Evolutionary conservation across 305 asterid species (phyloP), one percentile per base, ranked within the genome.

Genomic region (Fraxinus angustifolia): DNA sequence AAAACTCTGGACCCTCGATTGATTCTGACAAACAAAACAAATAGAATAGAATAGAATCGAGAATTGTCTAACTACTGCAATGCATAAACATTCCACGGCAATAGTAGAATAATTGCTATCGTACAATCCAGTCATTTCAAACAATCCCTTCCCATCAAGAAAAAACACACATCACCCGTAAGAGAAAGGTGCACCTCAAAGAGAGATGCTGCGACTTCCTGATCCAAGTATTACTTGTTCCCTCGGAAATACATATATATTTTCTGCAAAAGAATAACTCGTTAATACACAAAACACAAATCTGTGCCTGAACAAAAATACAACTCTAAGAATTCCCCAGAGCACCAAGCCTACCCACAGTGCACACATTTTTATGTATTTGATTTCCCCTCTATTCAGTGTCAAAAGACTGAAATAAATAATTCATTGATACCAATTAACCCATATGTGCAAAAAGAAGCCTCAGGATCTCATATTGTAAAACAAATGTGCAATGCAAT

Each of bases 231-330:
- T 91, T 84, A 95, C 91, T 91, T 91, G 78, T 92, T 75, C 74
- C 99, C 99, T 78, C 99, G 89, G 93, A 95, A 95, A 83, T 87
- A 91, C 81, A 89, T 74, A 76, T 95, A 95, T 60, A 95, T 89
- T 93, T 91, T 92, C 99, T 95, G 98, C 96, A 84, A 53, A 73
- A 70, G 81, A 10, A 72, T 7, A 74, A 45, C 36, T 70, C 45
- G 8, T 70, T 10, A 12, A 35, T 12, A 36, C 28, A 4, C 34
- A 6, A 21, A 42, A 73, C 19, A 62, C 33, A 73, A 33, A 38
- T 28, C 36, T 56, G 19, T 28, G 21, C 11, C 53, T 38, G 65
- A 53, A 26, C 2, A 30, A 3, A 26, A 35, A 79, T 16, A 3
- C 8, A 28, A 70, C 31, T 23, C 34, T 23, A 65, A 65, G 73